Evolutionary conservation across 352 stramenopile genomes (phyloP).

Genomic region (Phytophthora palmivora): DNA sequence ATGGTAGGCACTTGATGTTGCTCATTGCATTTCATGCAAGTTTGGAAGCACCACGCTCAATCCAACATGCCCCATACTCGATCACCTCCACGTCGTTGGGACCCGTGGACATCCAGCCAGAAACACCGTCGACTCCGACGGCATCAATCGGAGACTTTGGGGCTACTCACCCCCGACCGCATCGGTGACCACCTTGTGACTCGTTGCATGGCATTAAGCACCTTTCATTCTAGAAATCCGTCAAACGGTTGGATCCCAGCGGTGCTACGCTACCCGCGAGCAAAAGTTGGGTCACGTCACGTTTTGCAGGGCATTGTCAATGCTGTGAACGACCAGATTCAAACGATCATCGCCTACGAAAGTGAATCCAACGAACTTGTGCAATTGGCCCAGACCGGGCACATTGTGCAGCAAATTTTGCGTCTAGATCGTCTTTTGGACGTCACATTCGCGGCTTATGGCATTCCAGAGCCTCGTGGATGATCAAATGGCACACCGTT

Average conservation of each 20-base stretch:
- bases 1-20: constrained; percentile 3
- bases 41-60: constrained; percentile 1
- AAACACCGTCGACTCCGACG: constrained; percentile 20
- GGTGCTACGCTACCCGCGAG: constrained; percentile 7
- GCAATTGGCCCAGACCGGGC: constrained; percentile 36
- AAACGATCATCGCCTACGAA: constrained; percentile 30
- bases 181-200: constrained; percentile 39
- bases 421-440: constrained; percentile 35
- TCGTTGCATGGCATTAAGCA: constrained; percentile 28
- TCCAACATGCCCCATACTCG: constrained; percentile 15
- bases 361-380: constrained; percentile 23
- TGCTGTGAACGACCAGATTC: constrained; percentile 26
- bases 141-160: constrained; percentile 2
- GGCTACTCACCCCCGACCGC: constrained; percentile 28
- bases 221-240: constrained; percentile 21
- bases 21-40: constrained; percentile 15
- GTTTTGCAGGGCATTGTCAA: constrained; percentile 24
- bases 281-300: constrained; percentile 24
- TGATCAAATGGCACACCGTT: constrained; percentile 27
- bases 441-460: constrained; percentile 22
- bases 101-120: constrained; percentile 24
- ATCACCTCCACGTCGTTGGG: constrained; percentile 23
- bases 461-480: constrained; percentile 19
- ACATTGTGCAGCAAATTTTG: constrained; percentile 31
- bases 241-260: constrained; percentile 22